Evolutionary conservation across 108 stramenopile species (phyloP).

Genomic region (Tribonema minus): DNA sequence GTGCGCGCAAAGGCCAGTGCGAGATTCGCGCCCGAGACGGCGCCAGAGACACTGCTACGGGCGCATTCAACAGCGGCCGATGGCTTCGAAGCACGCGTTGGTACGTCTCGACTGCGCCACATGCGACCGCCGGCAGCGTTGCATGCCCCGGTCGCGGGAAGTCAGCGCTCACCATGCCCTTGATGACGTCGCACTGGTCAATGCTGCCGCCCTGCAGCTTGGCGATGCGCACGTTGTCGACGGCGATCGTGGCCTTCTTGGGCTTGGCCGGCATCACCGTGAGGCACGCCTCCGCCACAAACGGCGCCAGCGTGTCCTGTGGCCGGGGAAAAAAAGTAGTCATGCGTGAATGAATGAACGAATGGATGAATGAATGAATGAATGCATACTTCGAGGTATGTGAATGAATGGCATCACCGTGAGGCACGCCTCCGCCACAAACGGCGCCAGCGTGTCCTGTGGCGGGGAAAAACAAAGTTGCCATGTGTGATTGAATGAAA

Average conservation of each 20-base stretch:
- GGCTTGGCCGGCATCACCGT: constrained; percentile 68
- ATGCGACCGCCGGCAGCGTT: too few species aligned
- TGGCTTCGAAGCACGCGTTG: too few species aligned
- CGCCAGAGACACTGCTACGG: too few species aligned
- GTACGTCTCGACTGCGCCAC: too few species aligned
- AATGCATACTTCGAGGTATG: too few species aligned
- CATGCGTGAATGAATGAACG: too few species aligned
- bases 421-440: constrained; percentile 87
- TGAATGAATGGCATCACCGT: constrained; percentile 68
- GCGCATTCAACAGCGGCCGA: too few species aligned
- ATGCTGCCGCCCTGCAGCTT: constrained; percentile 85
- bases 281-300: constrained; percentile 87
- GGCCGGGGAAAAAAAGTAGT: constrained; percentile 47
- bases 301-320: constrained; percentile 73
- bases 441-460: constrained; percentile 73
- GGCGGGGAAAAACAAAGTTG: constrained; percentile 47
- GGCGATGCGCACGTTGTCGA: constrained; percentile 87
- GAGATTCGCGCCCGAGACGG: too few species aligned
- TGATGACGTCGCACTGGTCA: constrained; percentile 71
- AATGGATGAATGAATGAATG: too few species aligned
- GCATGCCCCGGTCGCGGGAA: too few species aligned
- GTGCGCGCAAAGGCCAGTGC: too few species aligned
- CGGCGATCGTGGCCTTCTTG: constrained; percentile 56
- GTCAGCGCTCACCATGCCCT: constrained; percentile 86
- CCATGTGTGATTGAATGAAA: too few species aligned